Evolutionary conservation across 225 moss, liverwort and hornwort genomes (phyloP).

Genomic region (Takakia lepidozioides): DNA sequence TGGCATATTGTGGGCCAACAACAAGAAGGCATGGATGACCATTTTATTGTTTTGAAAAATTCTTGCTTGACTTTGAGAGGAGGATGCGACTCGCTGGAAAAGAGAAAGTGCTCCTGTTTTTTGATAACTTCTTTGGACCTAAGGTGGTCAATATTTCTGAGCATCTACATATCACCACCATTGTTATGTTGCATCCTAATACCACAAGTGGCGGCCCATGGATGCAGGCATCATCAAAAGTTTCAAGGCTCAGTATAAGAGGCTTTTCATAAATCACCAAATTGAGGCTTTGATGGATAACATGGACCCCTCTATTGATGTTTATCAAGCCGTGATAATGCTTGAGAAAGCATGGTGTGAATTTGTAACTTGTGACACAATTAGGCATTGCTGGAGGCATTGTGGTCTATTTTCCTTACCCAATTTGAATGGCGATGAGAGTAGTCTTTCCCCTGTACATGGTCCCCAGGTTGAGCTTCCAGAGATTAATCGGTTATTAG

Average conservation of each 20-base stretch:
- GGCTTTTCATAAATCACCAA: not conserved
- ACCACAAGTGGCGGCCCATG: not conserved
- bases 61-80: too few species aligned
- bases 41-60: too few species aligned
- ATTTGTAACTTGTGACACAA: not conserved
- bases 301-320: not conserved
- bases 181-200: not conserved
- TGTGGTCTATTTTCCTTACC: not conserved
- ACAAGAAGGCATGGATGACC: too few species aligned
- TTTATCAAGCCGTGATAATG: not conserved
- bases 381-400: constrained; percentile 1
- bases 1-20: too few species aligned
- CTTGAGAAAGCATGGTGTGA: not conserved
- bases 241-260: not conserved
- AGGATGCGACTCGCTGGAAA: too few species aligned
- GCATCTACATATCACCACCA: not conserved
- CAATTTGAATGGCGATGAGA: not conserved
- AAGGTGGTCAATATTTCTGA: not conserved
- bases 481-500: not conserved
- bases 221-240: not conserved
- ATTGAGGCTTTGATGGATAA: not conserved
- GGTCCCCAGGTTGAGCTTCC: not conserved
- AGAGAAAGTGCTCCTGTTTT: too few species aligned
- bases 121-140: too few species aligned
- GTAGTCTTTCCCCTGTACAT: not conserved